A percentile compares a stretch with the other conserved stretches of the same genome.
These are phyloP conservation scores for Cladosporium sp. DNA, from an alignment of 2,329 filamentous ascomycete genomes.

Conservation along the genomic window DNA sequence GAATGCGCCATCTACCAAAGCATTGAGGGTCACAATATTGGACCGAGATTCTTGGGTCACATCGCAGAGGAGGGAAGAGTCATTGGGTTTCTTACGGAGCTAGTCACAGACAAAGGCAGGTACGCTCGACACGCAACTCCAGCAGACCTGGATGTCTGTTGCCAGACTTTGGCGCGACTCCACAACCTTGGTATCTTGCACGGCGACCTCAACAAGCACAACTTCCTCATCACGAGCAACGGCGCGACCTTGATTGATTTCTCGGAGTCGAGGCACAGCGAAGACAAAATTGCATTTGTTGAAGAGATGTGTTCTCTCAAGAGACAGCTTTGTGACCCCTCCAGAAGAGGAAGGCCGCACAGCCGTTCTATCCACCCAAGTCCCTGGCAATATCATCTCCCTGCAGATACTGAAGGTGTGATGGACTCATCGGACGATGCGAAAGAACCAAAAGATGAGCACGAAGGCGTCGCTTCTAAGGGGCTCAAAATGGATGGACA, in stretches of 20 bases:
- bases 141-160: conserved; percentile 30
- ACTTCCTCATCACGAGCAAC: conserved; percentile 33
- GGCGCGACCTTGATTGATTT: conserved; percentile 33
- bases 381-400: background rate
- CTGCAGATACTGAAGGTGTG: no score
- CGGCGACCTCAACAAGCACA: conserved; percentile 37
- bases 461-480: no score
- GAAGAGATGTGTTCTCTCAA: background rate
- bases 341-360: background rate
- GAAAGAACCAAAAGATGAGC: no score
- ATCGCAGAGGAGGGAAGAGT: conserved; percentile 36
- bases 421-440: no score
- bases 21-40: conserved; percentile 34
- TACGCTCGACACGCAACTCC: conserved; percentile 24
- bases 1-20: conserved; percentile 38
- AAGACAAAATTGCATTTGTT: background rate
- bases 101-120: conserved; percentile 17
- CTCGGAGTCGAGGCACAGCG: conserved; percentile 16
- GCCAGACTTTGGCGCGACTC: conserved; percentile 25
- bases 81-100: conserved; percentile 38
- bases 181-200: conserved; percentile 36
- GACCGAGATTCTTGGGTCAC: conserved; percentile 38
- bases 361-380: no score
- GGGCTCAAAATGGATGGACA: no score
- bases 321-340: background rate